These are phyloP conservation scores for Scutellaria barbata DNA, from an alignment of 257 asterid species.

Conservation along the genomic window DNA sequence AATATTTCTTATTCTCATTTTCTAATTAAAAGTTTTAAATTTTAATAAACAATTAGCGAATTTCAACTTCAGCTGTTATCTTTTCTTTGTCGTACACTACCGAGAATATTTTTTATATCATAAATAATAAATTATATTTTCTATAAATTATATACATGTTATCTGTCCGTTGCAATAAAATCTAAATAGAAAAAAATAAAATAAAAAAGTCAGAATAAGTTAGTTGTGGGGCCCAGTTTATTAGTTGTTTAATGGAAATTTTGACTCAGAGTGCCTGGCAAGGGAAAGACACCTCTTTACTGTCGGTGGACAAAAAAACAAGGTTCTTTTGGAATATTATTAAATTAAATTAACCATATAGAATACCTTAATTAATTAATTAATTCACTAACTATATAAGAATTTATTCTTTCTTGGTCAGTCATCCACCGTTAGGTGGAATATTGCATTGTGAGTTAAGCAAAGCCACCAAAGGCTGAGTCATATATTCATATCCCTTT, in stretches of 20 bases:
- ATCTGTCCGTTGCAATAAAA: not conserved
- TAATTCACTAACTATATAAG: not conserved
- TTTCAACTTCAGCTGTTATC: not conserved
- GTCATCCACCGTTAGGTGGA: conserved; percentile 26
- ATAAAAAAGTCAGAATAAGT: not conserved
- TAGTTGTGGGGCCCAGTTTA: not conserved
- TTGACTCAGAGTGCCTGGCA: not conserved
- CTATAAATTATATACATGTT: not conserved
- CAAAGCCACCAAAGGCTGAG: conserved; percentile 9
- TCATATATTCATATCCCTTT: not conserved
- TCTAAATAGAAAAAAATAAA: not conserved
- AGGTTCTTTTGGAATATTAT: not conserved
- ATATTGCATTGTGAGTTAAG: conserved; percentile 36
- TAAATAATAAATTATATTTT: no score
- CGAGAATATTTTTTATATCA: not conserved
- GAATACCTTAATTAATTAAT: not conserved
- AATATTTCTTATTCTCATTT: not conserved
- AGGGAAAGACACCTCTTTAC: conserved; percentile 4
- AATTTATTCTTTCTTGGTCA: not conserved
- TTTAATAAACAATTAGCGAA: not conserved
- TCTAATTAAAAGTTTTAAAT: not conserved
- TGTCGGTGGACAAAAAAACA: conserved; percentile 35
- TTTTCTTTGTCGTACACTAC: not conserved
- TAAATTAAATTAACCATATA: not conserved
- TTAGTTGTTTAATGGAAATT: conserved; percentile 10